Percentiles rank a stretch among this genome's conserved stretches.
Evolutionary conservation across 192 early-diverging fungal species (phyloP).

Genomic region (Phycomyces nitens): DNA sequence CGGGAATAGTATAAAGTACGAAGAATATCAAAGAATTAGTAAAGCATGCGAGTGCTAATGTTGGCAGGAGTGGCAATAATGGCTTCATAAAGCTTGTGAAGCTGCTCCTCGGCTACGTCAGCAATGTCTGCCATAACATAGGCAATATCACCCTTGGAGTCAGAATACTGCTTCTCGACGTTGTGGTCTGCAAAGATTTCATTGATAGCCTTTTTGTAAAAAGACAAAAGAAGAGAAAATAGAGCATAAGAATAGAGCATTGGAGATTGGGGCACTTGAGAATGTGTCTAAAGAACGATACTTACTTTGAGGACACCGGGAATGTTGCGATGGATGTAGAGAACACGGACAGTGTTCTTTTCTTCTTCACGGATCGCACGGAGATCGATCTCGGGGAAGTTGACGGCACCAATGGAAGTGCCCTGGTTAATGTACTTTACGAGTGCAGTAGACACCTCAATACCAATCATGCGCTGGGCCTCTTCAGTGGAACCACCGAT

Average conservation of each 20-base stretch:
- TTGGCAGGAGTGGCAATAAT: conserved; percentile 66
- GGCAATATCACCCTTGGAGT: conserved; percentile 89
- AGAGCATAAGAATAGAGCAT: background rate
- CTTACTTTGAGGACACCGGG: conserved; percentile 83
- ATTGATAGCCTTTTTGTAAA: conserved; percentile 67
- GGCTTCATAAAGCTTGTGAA: conserved; percentile 64
- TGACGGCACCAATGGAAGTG: conserved; percentile 88
- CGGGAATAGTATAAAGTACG: background rate
- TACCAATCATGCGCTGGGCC: conserved; percentile 94
- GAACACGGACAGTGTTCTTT: conserved; percentile 75
- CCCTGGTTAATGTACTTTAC: conserved; percentile 88
- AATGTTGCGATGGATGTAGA: conserved; percentile 90
- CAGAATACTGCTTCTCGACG: conserved; percentile 98
- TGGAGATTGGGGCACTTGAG: no score
- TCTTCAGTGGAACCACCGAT: conserved; percentile 99
- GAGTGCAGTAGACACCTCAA: conserved; percentile 87
- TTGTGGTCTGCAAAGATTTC: conserved; percentile 92
- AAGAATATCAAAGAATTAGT: conserved; percentile 38
- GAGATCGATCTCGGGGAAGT: conserved; percentile 94
- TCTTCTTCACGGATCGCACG: conserved; percentile 75
- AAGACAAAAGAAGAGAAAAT: background rate
- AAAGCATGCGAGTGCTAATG: conserved; percentile 75
- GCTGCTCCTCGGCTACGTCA: conserved; percentile 66
- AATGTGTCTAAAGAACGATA: background rate
- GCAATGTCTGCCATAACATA: conserved; percentile 97